Evolutionary conservation across 805 yeast species (phyloP).

Genomic region (Kodamaea leandrae): DNA sequence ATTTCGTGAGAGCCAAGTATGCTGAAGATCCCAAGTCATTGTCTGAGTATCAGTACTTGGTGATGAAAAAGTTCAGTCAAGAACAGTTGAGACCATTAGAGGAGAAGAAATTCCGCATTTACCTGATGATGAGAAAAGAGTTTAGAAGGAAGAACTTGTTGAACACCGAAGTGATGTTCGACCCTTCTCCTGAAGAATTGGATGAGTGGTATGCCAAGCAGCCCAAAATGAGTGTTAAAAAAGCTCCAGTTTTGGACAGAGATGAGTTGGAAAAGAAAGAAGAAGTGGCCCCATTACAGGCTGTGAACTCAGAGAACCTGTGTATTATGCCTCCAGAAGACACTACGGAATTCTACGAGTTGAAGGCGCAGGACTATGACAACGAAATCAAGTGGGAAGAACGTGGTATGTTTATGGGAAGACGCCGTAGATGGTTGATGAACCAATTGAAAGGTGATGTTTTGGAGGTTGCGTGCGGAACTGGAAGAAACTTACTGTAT

Average conservation of each 20-base stretch:
- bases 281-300: conserved; percentile 14
- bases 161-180: conserved; percentile 32
- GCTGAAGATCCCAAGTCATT: conserved; percentile 33
- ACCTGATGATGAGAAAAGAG: conserved; percentile 52
- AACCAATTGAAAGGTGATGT: conserved; percentile 81
- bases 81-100: conserved; percentile 66
- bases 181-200: conserved; percentile 41
- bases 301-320: conserved; percentile 37
- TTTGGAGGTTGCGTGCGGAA: conserved; percentile 91
- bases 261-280: conserved; percentile 10
- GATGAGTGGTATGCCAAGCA: conserved; percentile 41
- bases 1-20: conserved; percentile 38
- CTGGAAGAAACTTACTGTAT: conserved; percentile 87
- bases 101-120: conserved; percentile 55
- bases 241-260: conserved; percentile 24
- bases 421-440: conserved; percentile 77
- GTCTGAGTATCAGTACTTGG: conserved; percentile 62
- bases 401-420: conserved; percentile 54
- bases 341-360: conserved; percentile 76
- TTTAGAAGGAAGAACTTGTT: conserved; percentile 39
- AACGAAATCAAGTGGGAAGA: conserved; percentile 75
- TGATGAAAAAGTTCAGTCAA: conserved; percentile 55
- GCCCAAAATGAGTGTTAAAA: conserved; percentile 22
- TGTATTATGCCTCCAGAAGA: conserved; percentile 68
- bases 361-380: conserved; percentile 78